Evolutionary conservation across 2,329 filamentous ascomycete genomes (phyloP), one percentile per base, ranked within the genome.

Genomic region (Davidsoniella neocaledoniae): DNA sequence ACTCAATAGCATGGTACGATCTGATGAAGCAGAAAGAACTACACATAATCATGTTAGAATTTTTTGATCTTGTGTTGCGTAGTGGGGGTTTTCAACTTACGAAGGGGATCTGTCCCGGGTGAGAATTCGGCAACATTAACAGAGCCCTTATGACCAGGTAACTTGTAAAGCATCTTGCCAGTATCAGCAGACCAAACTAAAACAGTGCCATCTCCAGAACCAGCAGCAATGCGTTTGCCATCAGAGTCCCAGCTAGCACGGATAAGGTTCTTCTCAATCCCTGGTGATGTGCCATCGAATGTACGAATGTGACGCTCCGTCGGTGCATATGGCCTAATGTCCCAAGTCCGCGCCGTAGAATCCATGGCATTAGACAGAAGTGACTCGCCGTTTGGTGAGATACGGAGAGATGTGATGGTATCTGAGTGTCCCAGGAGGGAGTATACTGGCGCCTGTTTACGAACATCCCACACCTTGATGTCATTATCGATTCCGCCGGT

Each of bases 401-500:
- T 77, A 49, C 83, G 74, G 43, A 98, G 71, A 10, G 87, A 94
- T 2, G 88, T 94, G 55, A 98, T 73, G 0, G 90, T 96, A 61
- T 98, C 91, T 48, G 79, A 82, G 63, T 98, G 91, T 0, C 91
- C 91, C 10, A 83, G 66, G 72, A 98, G 81, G 1, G 83, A 82
- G 64, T 96, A 95, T 5, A 86, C 79, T 2, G 93, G 76, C 5
- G 82, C 76, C 65, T 93, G 87, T 69, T 94, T 96, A 56, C 91
- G 79, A 60, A 96, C 68, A 64, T 98, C 91, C 90, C 91, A 98
- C 17, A 94, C 88, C 58, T 88, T 86, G 62, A 98, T 94, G 58
- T 93, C 87, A 61, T 96, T 95, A 67, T 96, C 91, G 57, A 98
- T 95, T 19, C 88, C 85, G 43, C 90, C 90, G 5, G 85, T 83